Conservation (phyloP, 495 filamentous ascomycete genomes). For the Rostrohypoxylon terebratum region DNA sequence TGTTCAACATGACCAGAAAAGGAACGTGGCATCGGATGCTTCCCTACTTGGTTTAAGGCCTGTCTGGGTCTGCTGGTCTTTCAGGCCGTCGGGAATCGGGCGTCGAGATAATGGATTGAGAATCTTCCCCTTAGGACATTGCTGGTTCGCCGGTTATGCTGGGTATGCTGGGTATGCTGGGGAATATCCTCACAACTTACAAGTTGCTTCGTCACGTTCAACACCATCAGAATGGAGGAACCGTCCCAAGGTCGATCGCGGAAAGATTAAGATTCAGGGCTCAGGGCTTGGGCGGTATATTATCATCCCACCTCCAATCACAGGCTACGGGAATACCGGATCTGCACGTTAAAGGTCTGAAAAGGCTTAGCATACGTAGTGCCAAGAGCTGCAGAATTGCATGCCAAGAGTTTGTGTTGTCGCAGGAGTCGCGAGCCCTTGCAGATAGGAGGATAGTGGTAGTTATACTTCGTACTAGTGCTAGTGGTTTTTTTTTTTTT, state of each 20-base stretch:
- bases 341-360: constrained; percentile 29
- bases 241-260: constrained; percentile 39
- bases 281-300: constrained; percentile 14
- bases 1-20: background rate
- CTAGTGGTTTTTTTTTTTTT: background rate
- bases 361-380: constrained; percentile 30
- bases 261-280: constrained; percentile 28
- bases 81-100: background rate
- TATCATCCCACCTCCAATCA: constrained; percentile 31
- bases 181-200: background rate
- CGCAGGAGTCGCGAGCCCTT: constrained; percentile 21
- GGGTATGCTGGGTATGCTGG: too few relatives aligned
- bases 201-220: background rate
- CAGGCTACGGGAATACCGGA: constrained; percentile 23
- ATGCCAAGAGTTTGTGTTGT: constrained; percentile 38
- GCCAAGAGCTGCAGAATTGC: constrained; percentile 34
- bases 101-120: constrained; percentile 29
- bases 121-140: background rate
- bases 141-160: background rate
- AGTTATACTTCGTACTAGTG: too few relatives aligned
- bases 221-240: constrained; percentile 29
- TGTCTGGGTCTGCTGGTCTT: background rate
- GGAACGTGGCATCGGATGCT: constrained; percentile 27
- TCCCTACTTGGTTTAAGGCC: background rate
- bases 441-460: constrained; percentile 8